Percentiles rank a stretch among this genome's conserved stretches.
Conservation (phyloP, 768 basidiomycete genomes). For the Neoboletus subvelutipes region DNA sequence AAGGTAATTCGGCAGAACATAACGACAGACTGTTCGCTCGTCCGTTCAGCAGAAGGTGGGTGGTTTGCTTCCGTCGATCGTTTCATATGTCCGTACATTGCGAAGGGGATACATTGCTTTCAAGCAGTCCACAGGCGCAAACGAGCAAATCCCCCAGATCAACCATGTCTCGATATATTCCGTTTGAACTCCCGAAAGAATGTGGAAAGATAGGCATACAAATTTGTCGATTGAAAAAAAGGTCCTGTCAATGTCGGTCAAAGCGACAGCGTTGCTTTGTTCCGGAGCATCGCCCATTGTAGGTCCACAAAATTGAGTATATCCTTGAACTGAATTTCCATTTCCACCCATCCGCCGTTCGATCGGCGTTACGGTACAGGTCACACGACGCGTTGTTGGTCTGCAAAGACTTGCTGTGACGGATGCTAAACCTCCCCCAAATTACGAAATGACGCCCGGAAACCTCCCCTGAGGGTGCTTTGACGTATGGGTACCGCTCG, state of each 20-base stretch:
- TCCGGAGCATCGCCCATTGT: neutral
- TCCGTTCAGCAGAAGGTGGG: neutral
- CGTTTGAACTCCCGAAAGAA: neutral
- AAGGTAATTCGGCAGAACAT: too few species aligned
- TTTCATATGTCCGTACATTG: neutral
- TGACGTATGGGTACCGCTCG: neutral
- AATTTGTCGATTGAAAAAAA: neutral
- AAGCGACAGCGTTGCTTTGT: slow-evolving; percentile 6
- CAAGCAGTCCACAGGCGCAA: neutral
- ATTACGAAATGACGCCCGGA: neutral
- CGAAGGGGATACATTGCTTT: too few species aligned
- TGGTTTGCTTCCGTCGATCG: neutral
- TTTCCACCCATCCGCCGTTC: too few species aligned
- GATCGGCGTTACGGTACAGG: neutral
- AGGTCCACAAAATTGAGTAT: slow-evolving; percentile 1
- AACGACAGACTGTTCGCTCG: neutral
- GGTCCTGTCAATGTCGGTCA: neutral
- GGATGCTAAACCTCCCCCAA: neutral
- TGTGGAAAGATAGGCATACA: neutral
- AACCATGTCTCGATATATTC: neutral
- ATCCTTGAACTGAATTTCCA: neutral
- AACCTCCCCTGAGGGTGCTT: neutral
- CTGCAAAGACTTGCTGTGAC: neutral
- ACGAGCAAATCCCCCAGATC: neutral
- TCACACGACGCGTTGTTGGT: neutral